Evolutionary conservation across 2,329 filamentous ascomycete genomes (phyloP).

Genomic region (Aurifilum marmelostoma): DNA sequence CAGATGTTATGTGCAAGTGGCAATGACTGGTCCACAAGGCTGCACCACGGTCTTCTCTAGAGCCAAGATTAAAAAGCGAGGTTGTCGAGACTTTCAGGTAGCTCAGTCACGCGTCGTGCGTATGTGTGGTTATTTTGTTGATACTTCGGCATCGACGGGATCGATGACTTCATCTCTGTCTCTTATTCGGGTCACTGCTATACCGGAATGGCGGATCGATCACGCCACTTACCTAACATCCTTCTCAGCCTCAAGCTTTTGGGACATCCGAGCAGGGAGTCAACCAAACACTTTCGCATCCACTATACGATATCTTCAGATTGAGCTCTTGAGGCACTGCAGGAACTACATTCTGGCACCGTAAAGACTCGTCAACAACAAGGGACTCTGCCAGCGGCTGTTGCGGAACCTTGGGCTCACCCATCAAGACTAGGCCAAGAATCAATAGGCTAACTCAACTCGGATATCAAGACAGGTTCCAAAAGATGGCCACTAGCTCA

Average conservation of each 20-base stretch:
- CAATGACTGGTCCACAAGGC: background rate
- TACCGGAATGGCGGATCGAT: background rate
- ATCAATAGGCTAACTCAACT: background rate
- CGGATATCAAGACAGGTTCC: background rate
- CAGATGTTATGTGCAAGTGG: background rate
- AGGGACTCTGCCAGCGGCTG: background rate
- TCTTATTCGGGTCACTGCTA: background rate
- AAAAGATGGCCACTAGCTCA: slow-evolving; percentile 39
- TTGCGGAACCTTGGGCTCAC: background rate
- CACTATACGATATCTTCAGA: background rate
- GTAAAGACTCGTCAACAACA: background rate
- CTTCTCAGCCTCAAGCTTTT: background rate
- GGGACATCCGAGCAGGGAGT: background rate
- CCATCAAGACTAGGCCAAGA: background rate
- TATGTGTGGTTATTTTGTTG: background rate
- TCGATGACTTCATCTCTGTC: background rate
- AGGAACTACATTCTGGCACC: too few species aligned
- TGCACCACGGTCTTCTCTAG: background rate
- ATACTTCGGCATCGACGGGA: background rate
- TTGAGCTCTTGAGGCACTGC: background rate
- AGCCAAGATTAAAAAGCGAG: background rate
- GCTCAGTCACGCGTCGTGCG: background rate
- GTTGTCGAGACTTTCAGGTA: background rate
- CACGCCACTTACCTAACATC: background rate
- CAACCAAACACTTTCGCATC: background rate